Evolutionary conservation across 805 yeast genomes (phyloP), one percentile per base, ranked within the genome.

Genomic region (Maudiozyma barnettii): DNA sequence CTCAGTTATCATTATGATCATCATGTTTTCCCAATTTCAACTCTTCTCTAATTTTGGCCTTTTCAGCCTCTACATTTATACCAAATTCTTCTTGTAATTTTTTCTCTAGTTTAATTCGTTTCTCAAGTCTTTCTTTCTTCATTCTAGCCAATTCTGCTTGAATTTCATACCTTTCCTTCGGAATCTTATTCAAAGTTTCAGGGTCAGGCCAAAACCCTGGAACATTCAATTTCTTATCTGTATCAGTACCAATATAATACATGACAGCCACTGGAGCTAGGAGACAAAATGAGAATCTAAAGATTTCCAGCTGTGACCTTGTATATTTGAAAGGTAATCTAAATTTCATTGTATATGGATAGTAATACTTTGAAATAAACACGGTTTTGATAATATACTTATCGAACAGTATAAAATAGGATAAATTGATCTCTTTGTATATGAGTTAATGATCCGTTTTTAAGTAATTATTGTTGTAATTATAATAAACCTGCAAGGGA

Each of bases 201-300:
- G 96, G 96, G 64, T 89, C 97, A 2, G 98, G 98, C 95, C 96
- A 89, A 67, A 87, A 90, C 19, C 96, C 96, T 8, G 95, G 95
- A 43, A 89, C 81, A 60, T 88, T 86, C 64, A 90, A 80, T 69
- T 88, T 90, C 57, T 74, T 78, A 64, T 90, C 95, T 1, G 97
- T 84, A 57, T 90, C 90, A 37, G 84, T 76, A 61, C 98, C 97
- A 41, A 88, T 90, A 57, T 84, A 90, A 66, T 87, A 83, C 98
- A 90, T 90, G 59, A 88, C 84, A n/a, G 78, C 75, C 42, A 90
- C 84, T 0, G 98, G 98, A 1, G 95, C 79, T 56, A 88, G 69
- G 40, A 90, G 77, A 63, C 85, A 90, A 60, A 89, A 83, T 0
- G 95, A 80, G 67, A 88, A 87, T 57, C 77, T 73, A 47, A 77